Base-by-base conservation (phyloP, 2,329 filamentous ascomycete species). In the Amphichorda felina region DNA sequence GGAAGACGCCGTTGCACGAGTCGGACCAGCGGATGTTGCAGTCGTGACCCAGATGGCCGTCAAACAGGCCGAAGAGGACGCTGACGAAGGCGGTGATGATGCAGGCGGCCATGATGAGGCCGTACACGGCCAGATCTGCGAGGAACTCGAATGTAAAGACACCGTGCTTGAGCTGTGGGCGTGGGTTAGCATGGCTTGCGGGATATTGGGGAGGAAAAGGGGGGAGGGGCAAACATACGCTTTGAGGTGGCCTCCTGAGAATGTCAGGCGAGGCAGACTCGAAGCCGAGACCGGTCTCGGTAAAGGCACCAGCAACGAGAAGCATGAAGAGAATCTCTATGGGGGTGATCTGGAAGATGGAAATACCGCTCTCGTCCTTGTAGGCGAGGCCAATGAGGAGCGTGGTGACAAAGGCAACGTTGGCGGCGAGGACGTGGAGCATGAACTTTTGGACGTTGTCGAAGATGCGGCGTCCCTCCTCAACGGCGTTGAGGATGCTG, bases 401-500 rank as follows among this genome's bases (percentile, higher is more conserved):
- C 0, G 72, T 73, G 36, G 70, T 66, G 2, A 79, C 79, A 41
- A 82, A 73, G 2, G 74, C 77, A 30, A 83, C 70, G 40, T 83
- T 83, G 43, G 79, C 68, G 1, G 75, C 70, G 15, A 82, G 61
- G 11, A 81, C 59, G 49, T 78, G 76, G 2, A 82, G 64, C 16
- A 82, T 72, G 47, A 82, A 82, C 43, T 80, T 81, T 46, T 82
- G 75, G 38, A 81, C 79, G 45, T 81, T 82, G 49, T 82, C 76
- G 45, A 81, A 82, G 43, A 80, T 77, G 9, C 76, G 61, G 17
- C 77, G 68, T 4, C 77, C 77, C 56, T 82, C 75, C 49, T 80
- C 74, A 15, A 82, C 72, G 10, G 53, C 50, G 24, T 54, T 55
- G 2, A 56, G 43, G 27, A 57, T 55, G 2, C 49, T 54, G 0